These are phyloP conservation scores for Stipa capillata DNA, from an alignment of 176 grass and related monocot genomes.

Conservation along the genomic window DNA sequence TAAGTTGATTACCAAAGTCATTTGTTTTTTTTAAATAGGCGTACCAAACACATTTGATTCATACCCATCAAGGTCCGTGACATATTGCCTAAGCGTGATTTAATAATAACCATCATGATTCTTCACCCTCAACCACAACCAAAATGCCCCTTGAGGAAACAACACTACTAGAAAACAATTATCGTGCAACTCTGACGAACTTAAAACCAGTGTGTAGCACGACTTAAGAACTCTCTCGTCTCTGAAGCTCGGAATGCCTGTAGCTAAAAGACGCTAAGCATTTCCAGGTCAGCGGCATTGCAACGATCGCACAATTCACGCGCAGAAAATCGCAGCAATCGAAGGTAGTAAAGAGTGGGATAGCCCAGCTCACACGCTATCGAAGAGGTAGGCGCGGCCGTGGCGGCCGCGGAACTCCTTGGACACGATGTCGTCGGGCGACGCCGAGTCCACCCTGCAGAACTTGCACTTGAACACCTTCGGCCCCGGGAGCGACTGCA, in stretches of 20 bases:
- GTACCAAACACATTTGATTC: not conserved
- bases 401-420: conserved; percentile 72
- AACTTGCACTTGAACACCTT: conserved; percentile 74
- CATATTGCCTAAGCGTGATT: not conserved
- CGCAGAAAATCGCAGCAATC: not conserved
- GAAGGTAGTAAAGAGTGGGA: not conserved
- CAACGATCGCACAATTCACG: not conserved
- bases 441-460: conserved; percentile 86
- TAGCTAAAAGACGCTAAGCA: not conserved
- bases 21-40: not conserved
- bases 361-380: conserved; percentile 53
- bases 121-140: not conserved
- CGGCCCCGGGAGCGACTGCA: conserved; percentile 61
- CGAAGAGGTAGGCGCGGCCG: conserved; percentile 82
- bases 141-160: not conserved
- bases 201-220: not conserved
- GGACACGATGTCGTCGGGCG: conserved; percentile 64
- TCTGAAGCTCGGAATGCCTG: not conserved
- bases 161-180: not conserved
- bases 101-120: not conserved
- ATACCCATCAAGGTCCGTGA: not conserved
- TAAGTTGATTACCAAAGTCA: not conserved
- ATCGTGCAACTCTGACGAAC: not conserved
- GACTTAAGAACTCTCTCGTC: not conserved
- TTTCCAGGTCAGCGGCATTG: not conserved